A percentile compares a stretch with the other conserved stretches of the same genome.
Evolutionary conservation across 1,284 basidiomycete species (phyloP).

Genomic region (Sphagnurus paluster): DNA sequence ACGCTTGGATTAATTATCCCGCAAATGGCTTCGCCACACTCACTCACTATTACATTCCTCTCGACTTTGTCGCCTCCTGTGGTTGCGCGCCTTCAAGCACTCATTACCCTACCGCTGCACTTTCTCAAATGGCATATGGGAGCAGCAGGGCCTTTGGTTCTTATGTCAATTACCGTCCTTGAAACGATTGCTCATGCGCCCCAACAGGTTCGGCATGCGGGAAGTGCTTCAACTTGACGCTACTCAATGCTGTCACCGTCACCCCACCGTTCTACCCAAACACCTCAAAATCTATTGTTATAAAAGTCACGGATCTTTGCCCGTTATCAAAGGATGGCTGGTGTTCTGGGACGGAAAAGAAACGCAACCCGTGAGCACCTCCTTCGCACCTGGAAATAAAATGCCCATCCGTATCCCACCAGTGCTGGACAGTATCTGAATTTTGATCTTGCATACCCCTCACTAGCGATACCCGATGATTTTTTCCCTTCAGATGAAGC

Average conservation of each 20-base stretch:
- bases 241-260: constrained; percentile 64
- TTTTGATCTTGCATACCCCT: constrained; percentile 78
- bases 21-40: constrained; percentile 55
- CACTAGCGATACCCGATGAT: constrained; percentile 61
- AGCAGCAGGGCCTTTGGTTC: constrained; percentile 68
- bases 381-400: constrained; percentile 2
- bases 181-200: constrained; percentile 4
- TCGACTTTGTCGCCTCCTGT: constrained; percentile 51
- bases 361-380: constrained; percentile 57
- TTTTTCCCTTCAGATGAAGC: constrained; percentile 72
- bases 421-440: constrained; percentile 70
- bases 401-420: background rate
- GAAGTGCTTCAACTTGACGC: constrained; percentile 73
- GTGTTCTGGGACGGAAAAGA: constrained; percentile 64
- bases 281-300: constrained; percentile 58
- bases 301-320: constrained; percentile 77
- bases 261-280: constrained; percentile 70
- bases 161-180: background rate
- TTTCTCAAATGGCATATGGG: constrained; percentile 76
- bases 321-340: constrained; percentile 59
- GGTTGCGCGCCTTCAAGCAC: constrained; percentile 72
- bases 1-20: constrained; percentile 61
- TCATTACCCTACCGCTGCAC: constrained; percentile 72
- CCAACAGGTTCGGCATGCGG: constrained; percentile 60
- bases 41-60: constrained; percentile 64